Conservation (phyloP, 495 filamentous ascomycete genomes). For the Achaetomiella virescens region DNA sequence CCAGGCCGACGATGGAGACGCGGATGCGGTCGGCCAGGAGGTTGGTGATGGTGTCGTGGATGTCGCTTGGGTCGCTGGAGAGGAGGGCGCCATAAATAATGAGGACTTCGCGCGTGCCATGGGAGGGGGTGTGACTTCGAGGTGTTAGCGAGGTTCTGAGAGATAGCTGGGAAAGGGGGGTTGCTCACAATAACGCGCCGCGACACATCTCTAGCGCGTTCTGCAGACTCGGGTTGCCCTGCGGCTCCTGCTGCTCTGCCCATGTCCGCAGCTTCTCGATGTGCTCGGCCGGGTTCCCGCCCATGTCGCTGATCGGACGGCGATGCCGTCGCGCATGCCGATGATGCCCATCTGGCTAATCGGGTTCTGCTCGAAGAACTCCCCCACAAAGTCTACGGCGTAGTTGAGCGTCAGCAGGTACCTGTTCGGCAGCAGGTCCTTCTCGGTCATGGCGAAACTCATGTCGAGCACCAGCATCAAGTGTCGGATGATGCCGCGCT, state of each 20-base stretch:
- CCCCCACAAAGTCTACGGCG: constrained; percentile 79
- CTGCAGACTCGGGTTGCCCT: constrained; percentile 84
- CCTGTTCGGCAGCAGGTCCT: constrained; percentile 83
- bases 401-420: constrained; percentile 78
- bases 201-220: constrained; percentile 94
- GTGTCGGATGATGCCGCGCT: constrained; percentile 94
- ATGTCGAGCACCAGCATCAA: constrained; percentile 89
- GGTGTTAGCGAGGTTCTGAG: background rate
- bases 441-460: constrained; percentile 88
- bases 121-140: constrained; percentile 74
- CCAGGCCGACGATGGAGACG: constrained; percentile 80
- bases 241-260: constrained; percentile 69
- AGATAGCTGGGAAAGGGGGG: background rate
- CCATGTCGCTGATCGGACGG: constrained; percentile 77
- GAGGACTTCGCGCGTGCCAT: constrained; percentile 87
- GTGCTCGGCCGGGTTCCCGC: constrained; percentile 85
- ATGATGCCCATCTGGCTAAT: constrained; percentile 90
- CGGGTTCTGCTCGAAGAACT: constrained; percentile 99
- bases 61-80: constrained; percentile 88
- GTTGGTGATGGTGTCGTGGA: constrained; percentile 76
- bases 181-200: constrained; percentile 70
- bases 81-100: constrained; percentile 88
- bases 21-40: constrained; percentile 76
- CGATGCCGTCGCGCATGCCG: constrained; percentile 86
- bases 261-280: constrained; percentile 63